These are phyloP conservation scores for Silene latifolia DNA, from an alignment of 148 eudicot genomes.

Conservation along the genomic window DNA sequence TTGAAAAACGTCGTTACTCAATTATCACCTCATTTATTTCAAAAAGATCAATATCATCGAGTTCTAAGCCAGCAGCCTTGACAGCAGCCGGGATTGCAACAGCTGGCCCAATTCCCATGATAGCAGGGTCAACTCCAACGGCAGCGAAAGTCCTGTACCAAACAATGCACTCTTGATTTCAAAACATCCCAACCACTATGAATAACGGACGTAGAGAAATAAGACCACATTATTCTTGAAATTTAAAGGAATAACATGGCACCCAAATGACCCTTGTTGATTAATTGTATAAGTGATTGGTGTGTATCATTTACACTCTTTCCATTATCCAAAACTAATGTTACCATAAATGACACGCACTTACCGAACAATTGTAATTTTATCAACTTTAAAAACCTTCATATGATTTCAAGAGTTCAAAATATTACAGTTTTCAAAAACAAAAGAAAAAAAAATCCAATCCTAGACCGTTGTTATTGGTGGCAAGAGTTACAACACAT, in stretches of 20 bases:
- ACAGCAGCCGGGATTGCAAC: slow-evolving; percentile 96
- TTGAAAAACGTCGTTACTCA: not conserved
- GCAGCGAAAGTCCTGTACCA: slow-evolving; percentile 78
- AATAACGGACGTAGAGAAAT: not conserved
- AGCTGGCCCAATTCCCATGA: slow-evolving; percentile 91
- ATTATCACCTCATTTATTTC: slow-evolving; percentile 83
- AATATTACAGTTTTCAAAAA: not conserved
- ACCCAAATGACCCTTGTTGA: too few relatives aligned
- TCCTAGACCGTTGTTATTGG: too few relatives aligned
- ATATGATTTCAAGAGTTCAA: not conserved
- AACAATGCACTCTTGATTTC: not conserved
- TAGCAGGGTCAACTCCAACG: slow-evolving; percentile 89
- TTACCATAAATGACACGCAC: too few relatives aligned
- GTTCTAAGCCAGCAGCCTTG: slow-evolving; percentile 87
- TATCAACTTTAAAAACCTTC: not conserved
- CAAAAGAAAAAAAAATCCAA: too few relatives aligned
- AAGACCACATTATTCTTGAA: too few relatives aligned
- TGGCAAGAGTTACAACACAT: too few relatives aligned
- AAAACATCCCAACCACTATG: too few relatives aligned
- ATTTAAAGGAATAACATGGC: too few relatives aligned
- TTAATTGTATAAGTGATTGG: too few relatives aligned
- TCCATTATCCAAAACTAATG: too few relatives aligned
- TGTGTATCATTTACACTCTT: too few relatives aligned
- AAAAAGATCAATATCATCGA: slow-evolving; percentile 79
- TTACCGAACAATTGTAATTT: too few relatives aligned